These are phyloP conservation scores for Thermothielavioides terrestris DNA, from an alignment of 495 filamentous ascomycete species.

Conservation along the genomic window DNA sequence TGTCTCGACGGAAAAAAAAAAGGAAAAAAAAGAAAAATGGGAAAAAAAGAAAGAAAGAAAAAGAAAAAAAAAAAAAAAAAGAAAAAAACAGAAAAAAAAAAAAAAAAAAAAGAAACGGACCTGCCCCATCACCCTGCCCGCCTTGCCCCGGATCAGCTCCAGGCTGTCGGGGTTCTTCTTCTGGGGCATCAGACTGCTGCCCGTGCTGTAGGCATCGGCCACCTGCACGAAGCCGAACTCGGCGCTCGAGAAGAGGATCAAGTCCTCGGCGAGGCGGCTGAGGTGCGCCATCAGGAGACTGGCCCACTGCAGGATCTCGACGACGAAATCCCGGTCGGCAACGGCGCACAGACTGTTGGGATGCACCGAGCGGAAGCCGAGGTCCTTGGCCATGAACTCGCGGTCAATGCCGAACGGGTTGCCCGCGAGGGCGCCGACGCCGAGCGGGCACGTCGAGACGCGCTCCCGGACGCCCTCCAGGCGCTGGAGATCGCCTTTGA, in stretches of 20 bases:
- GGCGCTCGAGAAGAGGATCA: conserved; percentile 76
- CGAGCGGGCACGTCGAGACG: conserved; percentile 73
- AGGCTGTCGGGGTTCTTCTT: conserved; percentile 74
- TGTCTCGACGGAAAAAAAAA: neutral
- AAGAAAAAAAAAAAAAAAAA: neutral
- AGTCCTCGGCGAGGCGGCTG: conserved; percentile 77
- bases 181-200: conserved; percentile 84
- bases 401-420: conserved; percentile 88
- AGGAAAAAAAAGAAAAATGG: neutral
- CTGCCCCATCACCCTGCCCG: conserved; percentile 74
- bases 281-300: conserved; percentile 79
- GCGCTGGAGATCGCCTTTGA: conserved; percentile 70
- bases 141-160: conserved; percentile 83
- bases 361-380: conserved; percentile 75
- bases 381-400: conserved; percentile 77
- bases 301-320: conserved; percentile 88
- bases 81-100: neutral
- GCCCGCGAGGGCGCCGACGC: conserved; percentile 81
- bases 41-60: no score
- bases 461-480: conserved; percentile 64
- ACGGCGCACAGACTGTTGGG: conserved; percentile 81
- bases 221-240: conserved; percentile 79
- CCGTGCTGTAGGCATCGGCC: conserved; percentile 81
- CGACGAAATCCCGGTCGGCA: conserved; percentile 79
- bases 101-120: conserved; percentile 39